These are phyloP conservation scores for Glycine soja DNA, from an alignment of 306 rosid species.

Conservation along the genomic window DNA sequence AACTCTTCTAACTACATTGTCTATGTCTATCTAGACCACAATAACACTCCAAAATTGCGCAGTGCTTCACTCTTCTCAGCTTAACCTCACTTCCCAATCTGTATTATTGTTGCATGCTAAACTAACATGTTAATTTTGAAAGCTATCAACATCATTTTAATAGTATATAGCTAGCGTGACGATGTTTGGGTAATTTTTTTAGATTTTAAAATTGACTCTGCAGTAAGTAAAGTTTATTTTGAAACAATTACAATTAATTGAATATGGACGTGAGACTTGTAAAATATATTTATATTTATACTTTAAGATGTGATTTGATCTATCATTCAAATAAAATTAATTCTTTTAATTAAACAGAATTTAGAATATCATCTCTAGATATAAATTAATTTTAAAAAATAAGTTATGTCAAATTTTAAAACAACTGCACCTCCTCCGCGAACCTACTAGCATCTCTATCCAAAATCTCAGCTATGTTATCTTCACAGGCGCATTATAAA, in stretches of 20 bases:
- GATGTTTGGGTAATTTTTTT: not conserved
- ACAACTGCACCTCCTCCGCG: not conserved
- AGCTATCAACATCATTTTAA: not conserved
- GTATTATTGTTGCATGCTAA: not conserved
- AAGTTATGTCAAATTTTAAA: no score
- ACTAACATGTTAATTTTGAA: not conserved
- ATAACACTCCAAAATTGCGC: conserved; percentile 5
- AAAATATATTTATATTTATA: not conserved
- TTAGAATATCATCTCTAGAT: no score
- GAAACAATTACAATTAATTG: not conserved
- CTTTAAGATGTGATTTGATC: not conserved
- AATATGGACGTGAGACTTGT: not conserved
- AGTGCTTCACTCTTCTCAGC: not conserved
- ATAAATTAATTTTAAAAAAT: no score
- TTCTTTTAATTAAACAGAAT: no score
- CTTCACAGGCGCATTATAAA: conserved; percentile 23
- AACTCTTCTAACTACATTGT: not conserved
- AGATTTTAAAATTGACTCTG: not conserved
- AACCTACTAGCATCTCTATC: conserved; percentile 2
- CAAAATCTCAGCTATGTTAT: not conserved
- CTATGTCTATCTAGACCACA: not conserved
- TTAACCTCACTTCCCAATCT: not conserved
- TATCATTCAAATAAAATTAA: not conserved
- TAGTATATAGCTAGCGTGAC: no score
- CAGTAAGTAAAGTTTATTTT: not conserved